A percentile compares a stretch with the other conserved stretches of the same genome.
Conservation (phyloP, 2,329 filamentous ascomycete genomes). For the Stemphylium beticola region DNA sequence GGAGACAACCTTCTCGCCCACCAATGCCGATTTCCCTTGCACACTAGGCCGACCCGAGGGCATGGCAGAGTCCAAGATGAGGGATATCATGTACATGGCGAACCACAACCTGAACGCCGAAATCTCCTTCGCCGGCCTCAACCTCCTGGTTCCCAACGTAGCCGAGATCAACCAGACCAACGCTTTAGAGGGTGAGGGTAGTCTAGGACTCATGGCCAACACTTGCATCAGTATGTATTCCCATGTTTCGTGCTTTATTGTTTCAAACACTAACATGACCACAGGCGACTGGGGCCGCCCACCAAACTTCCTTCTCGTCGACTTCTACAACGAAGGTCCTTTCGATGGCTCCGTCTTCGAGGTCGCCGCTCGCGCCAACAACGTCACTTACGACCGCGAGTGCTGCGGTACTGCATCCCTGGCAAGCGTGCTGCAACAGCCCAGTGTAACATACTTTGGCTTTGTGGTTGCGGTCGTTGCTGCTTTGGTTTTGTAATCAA, state of each 20-base stretch:
- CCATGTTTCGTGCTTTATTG: neutral
- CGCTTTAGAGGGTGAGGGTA: slow-evolving; percentile 39
- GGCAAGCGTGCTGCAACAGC: slow-evolving; percentile 12
- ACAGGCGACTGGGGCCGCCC: slow-evolving; percentile 45
- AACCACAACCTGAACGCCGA: slow-evolving; percentile 93
- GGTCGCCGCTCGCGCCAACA: slow-evolving; percentile 63
- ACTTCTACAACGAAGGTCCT: slow-evolving; percentile 49
- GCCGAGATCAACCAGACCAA: slow-evolving; percentile 46
- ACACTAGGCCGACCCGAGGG: slow-evolving; percentile 76
- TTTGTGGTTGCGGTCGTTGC: slow-evolving; percentile 26
- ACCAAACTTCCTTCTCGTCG: slow-evolving; percentile 51
- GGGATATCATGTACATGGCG: slow-evolving; percentile 76
- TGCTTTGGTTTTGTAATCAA: slow-evolving; percentile 25
- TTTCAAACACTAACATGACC: neutral
- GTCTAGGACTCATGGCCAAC: slow-evolving; percentile 43
- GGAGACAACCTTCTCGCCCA: slow-evolving; percentile 88
- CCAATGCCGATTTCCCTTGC: slow-evolving; percentile 75
- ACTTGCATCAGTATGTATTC: slow-evolving; percentile 42
- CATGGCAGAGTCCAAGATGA: slow-evolving; percentile 58
- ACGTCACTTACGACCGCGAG: slow-evolving; percentile 68
- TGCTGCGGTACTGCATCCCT: slow-evolving; percentile 60
- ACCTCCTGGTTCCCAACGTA: slow-evolving; percentile 46
- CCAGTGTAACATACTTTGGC: slow-evolving; percentile 25
- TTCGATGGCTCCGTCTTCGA: slow-evolving; percentile 50
- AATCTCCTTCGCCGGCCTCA: slow-evolving; percentile 50